Evolutionary conservation across 805 yeast genomes (phyloP), one percentile per base, ranked within the genome.

Genomic region (Wickerhamiella dianesei): DNA sequence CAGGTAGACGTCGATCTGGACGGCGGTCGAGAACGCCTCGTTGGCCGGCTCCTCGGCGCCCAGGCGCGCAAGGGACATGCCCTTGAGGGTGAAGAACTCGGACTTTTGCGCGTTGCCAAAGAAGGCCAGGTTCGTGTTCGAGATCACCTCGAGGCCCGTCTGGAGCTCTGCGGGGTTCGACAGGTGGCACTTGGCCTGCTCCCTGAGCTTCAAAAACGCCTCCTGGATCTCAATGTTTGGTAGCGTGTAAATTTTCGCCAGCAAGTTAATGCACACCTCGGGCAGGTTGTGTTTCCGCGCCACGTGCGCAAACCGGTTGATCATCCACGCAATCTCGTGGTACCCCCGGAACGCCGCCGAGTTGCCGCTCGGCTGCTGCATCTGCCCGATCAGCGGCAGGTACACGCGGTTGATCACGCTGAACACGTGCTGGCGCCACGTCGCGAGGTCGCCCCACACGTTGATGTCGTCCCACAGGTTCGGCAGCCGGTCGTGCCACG

Each of bases 311-410:
- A 92, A 92, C 45, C 97, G 69, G 65, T 92, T 92, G 58, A 92
- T 89, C 5, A 92, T 95, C 96, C 98, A 94, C 0, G 98, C 98
- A 63, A 89, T 86, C 64, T 92, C 99, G 62, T 92, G 99, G 66
- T 85, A 92, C 1, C 99, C 99, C 53, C 98, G 74, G 65, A 89
- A 94, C 1, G 96, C 97, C 59, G 87, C 88, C 1, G 96, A 87
- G 25, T 84, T 83, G 4, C 61, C 63, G n/a, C 56, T 71, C 32
- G 56, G 64, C 51, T 82, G 86, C 56, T 85, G 95, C 35, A 85
- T 61, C 2, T 85, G 77, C 1, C 95, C 94, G 50, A 88, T 82
- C 58, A 94, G 73, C 6, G 97, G 97, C 73, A 88, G 74, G 63
- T 92, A 92, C 1, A 85, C 94, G 61, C 83, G 83, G 69, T 92